phyloP scores from a whole-genome alignment of 1,139 yeast species.

The Hyphopichia pseudoburtonii region DNA sequence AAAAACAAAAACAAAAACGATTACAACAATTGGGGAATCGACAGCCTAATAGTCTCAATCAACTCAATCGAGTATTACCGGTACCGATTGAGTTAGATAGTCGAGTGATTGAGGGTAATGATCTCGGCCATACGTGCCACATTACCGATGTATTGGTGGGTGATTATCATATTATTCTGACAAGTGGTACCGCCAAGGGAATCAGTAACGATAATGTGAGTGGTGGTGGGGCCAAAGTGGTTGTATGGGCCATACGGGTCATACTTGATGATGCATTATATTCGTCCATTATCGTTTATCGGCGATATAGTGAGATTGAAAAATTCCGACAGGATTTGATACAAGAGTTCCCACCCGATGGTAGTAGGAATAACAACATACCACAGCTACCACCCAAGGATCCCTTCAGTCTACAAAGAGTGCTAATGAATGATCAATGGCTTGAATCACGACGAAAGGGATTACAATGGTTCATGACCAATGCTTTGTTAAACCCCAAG shows the following conservation, averaged over 20 bases:
- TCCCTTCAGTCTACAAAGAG: slow-evolving; percentile 43
- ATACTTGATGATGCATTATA: slow-evolving; percentile 44
- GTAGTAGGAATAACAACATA: slow-evolving; percentile 45
- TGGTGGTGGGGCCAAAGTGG: slow-evolving; percentile 36
- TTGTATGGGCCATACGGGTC: slow-evolving; percentile 49
- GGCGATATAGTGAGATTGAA: slow-evolving; percentile 67
- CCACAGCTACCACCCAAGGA: slow-evolving; percentile 71
- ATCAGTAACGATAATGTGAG: slow-evolving; percentile 29
- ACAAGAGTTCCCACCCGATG: slow-evolving; percentile 34
- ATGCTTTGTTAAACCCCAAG: slow-evolving; percentile 65
- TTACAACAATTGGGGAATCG: background rate
- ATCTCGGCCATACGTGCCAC: slow-evolving; percentile 28
- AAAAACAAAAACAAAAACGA: background rate
- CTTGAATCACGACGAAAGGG: slow-evolving; percentile 64
- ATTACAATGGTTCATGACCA: slow-evolving; percentile 70
- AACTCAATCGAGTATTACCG: slow-evolving; percentile 35
- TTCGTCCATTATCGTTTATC: slow-evolving; percentile 51
- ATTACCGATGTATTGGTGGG: slow-evolving; percentile 42
- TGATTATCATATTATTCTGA: slow-evolving; percentile 35
- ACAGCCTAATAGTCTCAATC: no score
- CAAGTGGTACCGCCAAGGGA: no score
- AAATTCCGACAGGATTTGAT: slow-evolving; percentile 44
- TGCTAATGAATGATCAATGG: slow-evolving; percentile 49
- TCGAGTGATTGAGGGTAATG: slow-evolving; percentile 29
- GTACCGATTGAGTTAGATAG: slow-evolving; percentile 35